Percentiles rank a stretch among this genome's conserved stretches.
Evolutionary conservation across 2,329 filamentous ascomycete species (phyloP).

Genomic region (Paramyrothecium sp.): DNA sequence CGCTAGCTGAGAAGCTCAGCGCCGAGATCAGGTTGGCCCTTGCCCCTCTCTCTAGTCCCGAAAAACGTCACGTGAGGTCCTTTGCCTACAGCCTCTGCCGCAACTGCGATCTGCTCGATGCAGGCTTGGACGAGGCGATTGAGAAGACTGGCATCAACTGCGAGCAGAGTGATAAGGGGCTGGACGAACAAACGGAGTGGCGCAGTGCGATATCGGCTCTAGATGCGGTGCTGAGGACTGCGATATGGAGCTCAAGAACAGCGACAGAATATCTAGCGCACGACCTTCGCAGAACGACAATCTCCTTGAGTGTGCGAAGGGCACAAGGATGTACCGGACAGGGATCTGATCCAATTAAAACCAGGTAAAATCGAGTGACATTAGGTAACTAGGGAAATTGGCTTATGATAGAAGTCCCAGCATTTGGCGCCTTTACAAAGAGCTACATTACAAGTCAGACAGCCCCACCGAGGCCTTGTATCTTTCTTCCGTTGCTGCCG

Average conservation of each 20-base stretch:
- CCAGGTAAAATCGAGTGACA: too few species aligned
- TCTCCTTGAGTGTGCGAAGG: too few species aligned
- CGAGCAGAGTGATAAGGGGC: neutral
- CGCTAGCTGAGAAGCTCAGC: neutral
- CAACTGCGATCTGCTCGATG: neutral
- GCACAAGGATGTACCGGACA: too few species aligned
- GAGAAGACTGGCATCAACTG: neutral
- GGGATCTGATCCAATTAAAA: too few species aligned
- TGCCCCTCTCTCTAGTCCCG: neutral
- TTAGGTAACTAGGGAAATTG: too few species aligned
- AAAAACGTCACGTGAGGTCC: neutral
- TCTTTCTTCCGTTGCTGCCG: too few species aligned
- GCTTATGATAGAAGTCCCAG: too few species aligned
- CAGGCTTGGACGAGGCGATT: neutral
- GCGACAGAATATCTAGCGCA: neutral
- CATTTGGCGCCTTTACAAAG: too few species aligned
- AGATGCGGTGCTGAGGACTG: neutral
- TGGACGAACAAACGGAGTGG: neutral
- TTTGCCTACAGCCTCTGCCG: neutral
- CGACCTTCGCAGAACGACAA: neutral
- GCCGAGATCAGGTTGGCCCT: neutral
- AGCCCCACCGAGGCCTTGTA: too few species aligned
- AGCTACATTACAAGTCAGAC: too few species aligned
- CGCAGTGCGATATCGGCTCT: neutral
- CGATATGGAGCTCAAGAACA: neutral